Evolutionary conservation across 2,329 filamentous ascomycete species (phyloP), one percentile per base, ranked within the genome.

Genomic region (Thyridium curvatum): DNA sequence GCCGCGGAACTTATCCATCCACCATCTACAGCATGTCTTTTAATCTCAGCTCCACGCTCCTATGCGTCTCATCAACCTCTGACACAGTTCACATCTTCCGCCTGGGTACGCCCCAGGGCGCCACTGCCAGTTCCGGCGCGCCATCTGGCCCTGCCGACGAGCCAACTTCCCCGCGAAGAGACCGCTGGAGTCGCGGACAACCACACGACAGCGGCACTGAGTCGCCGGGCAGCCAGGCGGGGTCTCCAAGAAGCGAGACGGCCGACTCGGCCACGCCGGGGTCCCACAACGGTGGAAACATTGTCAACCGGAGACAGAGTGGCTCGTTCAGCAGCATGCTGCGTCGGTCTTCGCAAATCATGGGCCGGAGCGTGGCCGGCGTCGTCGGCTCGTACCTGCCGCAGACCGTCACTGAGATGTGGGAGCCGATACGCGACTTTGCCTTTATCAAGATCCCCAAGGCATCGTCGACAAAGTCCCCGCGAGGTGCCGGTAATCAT

Each of bases 11-110:
- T 3, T 96, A 96, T 62, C 93, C 93, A 1, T 90, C 90, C 2
- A 84, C 87, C 31, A 98, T 98, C 51, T 96, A 90, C 66, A 94
- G 89, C 76, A 96, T 98, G 89, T 94, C 90, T 2, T 98, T 98
- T 66, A 98, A 98, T 61, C 82, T 89, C 36, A 89, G 86, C 42
- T 94, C 90, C 3, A 95, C 90, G 2, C 71, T 98, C 10, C 77
- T 98, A 29, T 96, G 90, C 54, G 90, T 98, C 31, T 97, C 93
- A 5, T 97, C 91, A 3, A 90, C 89, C 2, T 94, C 90, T 1
- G 93, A 98, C 54, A 98, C 93, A 0, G 84, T 98, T 9, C 93
- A 98, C 59, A 89, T 98, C 37, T 98, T 98, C 68, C 87, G 90
- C 39, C 72, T 98, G 15, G 70, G 69, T 38, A 69, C 63, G 38